These are phyloP conservation scores for Dryas alaskensis DNA, from an alignment of 306 rosid species.

Conservation along the genomic window DNA sequence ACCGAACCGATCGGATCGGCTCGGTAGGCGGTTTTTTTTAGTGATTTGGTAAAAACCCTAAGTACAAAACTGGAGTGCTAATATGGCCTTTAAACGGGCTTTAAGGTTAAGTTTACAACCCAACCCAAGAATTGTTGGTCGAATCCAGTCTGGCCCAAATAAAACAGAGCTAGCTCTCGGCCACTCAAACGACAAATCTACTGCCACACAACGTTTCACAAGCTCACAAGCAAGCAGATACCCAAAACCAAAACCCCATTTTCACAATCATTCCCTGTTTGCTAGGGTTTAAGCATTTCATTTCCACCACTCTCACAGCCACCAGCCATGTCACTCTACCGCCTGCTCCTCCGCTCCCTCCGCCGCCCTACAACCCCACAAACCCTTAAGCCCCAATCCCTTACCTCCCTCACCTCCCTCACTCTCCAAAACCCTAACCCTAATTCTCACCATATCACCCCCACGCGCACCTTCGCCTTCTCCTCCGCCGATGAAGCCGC, in stretches of 20 bases:
- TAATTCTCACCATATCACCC: background rate
- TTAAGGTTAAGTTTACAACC: too few species aligned
- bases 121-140: too few species aligned
- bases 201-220: too few species aligned
- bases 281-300: slow-evolving; percentile 5
- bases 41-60: too few species aligned
- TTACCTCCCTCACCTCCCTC: slow-evolving; percentile 19
- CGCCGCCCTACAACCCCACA: slow-evolving; percentile 34
- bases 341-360: slow-evolving; percentile 60
- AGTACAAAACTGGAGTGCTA: too few species aligned
- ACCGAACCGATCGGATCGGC: too few species aligned
- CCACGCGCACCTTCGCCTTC: slow-evolving; percentile 59
- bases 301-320: background rate
- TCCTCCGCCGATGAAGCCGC: slow-evolving; percentile 97
- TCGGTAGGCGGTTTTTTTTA: too few species aligned
- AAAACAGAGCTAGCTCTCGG: too few species aligned
- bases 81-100: too few species aligned
- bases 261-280: background rate
- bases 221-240: background rate
- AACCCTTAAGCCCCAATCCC: background rate
- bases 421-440: slow-evolving; percentile 11
- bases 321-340: slow-evolving; percentile 48
- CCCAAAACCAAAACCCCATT: background rate
- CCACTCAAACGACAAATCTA: too few species aligned
- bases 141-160: too few species aligned